phyloP scores from a whole-genome alignment of 306 rosid species.

The Oxytropis ochrocephala region DNA sequence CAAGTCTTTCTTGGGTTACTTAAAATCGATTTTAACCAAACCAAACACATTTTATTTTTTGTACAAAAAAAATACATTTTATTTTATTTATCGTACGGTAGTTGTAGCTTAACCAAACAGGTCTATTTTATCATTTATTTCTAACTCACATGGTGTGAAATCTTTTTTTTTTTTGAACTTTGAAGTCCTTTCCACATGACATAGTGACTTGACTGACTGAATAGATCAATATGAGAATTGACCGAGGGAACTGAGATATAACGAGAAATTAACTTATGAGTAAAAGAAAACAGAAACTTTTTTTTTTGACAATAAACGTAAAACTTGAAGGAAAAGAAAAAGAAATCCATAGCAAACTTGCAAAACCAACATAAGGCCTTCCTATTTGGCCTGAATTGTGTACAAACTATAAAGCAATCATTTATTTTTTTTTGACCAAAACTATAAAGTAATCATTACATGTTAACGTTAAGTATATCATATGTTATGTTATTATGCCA shows the following conservation, averaged over 20 bases:
- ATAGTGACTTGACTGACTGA: neutral
- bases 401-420: neutral
- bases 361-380: neutral
- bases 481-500: neutral
- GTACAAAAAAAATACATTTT: no score
- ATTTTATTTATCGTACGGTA: no score
- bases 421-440: no score
- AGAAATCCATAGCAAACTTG: neutral
- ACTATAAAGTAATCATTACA: neutral
- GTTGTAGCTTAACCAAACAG: no score
- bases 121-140: no score
- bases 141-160: no score
- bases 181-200: no score
- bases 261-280: neutral
- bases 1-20: no score
- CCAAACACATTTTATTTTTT: no score
- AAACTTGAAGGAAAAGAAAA: neutral
- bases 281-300: neutral
- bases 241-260: neutral
- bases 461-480: neutral
- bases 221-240: neutral
- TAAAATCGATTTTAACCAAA: no score
- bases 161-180: no score
- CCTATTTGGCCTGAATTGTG: neutral
- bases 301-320: no score